phyloP scores from a whole-genome alignment of 23 red algal species.

The Gracilaria gracilis region DNA sequence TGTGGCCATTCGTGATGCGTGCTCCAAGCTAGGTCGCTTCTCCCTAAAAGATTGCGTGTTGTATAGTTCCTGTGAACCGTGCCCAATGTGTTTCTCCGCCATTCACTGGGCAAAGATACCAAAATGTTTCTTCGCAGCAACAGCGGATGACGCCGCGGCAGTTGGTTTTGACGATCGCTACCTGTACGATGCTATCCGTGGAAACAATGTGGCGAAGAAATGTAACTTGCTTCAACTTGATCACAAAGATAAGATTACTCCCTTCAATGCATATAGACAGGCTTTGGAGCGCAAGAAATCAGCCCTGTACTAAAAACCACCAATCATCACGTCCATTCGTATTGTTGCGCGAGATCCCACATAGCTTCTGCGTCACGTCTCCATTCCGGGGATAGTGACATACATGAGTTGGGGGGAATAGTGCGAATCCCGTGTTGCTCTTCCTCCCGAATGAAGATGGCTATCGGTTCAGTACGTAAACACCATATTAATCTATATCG shows the following conservation, averaged over 20 bases:
- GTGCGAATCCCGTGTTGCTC: slow-evolving; percentile 8
- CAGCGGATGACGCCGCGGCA: slow-evolving; percentile 72
- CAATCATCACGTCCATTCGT: slow-evolving; percentile 22
- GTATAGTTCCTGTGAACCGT: slow-evolving; percentile 92
- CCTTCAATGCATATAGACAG: slow-evolving; percentile 24
- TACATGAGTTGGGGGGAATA: background rate
- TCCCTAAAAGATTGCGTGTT: slow-evolving; percentile 83
- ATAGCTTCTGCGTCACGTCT: slow-evolving; percentile 44
- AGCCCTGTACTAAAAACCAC: slow-evolving; percentile 12
- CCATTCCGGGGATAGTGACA: background rate
- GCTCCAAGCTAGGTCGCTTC: slow-evolving; percentile 58
- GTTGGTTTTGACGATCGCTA: slow-evolving; percentile 89
- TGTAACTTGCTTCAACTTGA: slow-evolving; percentile 9
- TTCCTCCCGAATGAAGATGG: slow-evolving; percentile 22
- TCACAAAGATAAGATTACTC: slow-evolving; percentile 18
- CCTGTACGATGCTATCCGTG: slow-evolving; percentile 66
- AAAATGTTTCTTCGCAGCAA: slow-evolving; percentile 61
- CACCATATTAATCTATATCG: slow-evolving; percentile 36
- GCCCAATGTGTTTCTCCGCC: slow-evolving; percentile 93
- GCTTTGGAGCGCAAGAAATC: slow-evolving; percentile 6
- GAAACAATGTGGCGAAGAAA: slow-evolving; percentile 43
- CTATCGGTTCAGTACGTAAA: background rate
- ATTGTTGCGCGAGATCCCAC: slow-evolving; percentile 24
- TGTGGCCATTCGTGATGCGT: slow-evolving; percentile 85
- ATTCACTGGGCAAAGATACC: slow-evolving; percentile 83